These are phyloP conservation scores for Gossypium turneri DNA, from an alignment of 345 rosid genomes.

Conservation along the genomic window DNA sequence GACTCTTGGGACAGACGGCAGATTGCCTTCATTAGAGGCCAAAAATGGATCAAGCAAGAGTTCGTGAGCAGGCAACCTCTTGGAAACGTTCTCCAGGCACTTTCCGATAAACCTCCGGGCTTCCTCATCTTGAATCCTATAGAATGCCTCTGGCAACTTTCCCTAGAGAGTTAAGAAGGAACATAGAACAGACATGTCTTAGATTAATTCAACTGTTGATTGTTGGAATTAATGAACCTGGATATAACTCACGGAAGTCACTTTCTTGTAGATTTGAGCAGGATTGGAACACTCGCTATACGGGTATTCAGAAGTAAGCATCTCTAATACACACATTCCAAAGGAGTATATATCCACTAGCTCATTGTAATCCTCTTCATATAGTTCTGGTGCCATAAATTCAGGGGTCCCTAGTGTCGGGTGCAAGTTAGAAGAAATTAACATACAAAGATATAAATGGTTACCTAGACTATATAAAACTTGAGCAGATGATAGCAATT, in stretches of 20 bases:
- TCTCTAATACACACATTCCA: slow-evolving; percentile 92
- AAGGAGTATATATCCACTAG: slow-evolving; percentile 89
- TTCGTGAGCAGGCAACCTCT: slow-evolving; percentile 70
- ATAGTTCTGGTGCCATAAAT: slow-evolving; percentile 97
- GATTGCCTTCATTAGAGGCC: slow-evolving; percentile 33
- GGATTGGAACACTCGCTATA: slow-evolving; percentile 87
- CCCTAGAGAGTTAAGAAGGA: slow-evolving; percentile 42
- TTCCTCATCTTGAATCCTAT: slow-evolving; percentile 55
- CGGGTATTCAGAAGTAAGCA: slow-evolving; percentile 87
- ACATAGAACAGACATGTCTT: neutral
- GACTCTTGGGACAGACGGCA: slow-evolving; percentile 23
- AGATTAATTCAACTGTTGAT: neutral
- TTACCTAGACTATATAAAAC: neutral
- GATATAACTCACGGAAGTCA: slow-evolving; percentile 58
- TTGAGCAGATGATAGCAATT: neutral
- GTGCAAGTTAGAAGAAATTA: neutral
- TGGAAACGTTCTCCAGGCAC: slow-evolving; percentile 65
- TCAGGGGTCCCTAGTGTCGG: slow-evolving; percentile 79
- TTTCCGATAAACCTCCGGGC: slow-evolving; percentile 71
- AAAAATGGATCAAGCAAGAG: slow-evolving; percentile 74
- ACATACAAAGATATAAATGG: neutral
- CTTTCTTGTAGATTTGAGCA: slow-evolving; percentile 96
- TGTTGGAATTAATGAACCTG: neutral
- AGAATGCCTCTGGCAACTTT: slow-evolving; percentile 78
- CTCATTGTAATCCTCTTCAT: slow-evolving; percentile 91